Evolutionary conservation across 1,139 yeast genomes (phyloP).

Genomic region (Candida gigantensis): DNA sequence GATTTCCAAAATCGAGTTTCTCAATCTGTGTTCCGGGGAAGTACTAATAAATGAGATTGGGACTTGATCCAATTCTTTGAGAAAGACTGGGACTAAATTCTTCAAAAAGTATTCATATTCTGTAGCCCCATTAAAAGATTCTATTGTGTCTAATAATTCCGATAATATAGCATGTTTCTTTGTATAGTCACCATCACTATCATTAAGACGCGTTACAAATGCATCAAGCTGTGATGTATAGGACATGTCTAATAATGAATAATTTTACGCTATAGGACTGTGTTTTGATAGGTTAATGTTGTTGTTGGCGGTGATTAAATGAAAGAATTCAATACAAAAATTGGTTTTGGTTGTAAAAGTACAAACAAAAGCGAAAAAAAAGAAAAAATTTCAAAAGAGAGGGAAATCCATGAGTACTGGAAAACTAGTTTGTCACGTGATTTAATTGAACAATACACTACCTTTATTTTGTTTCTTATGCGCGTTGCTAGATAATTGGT

Average conservation of each 20-base stretch:
- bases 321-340: no score
- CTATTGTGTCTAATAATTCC: slow-evolving; percentile 84
- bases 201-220: slow-evolving; percentile 60
- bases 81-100: slow-evolving; percentile 61
- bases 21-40: slow-evolving; percentile 70
- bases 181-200: slow-evolving; percentile 52
- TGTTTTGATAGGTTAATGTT: no score
- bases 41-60: slow-evolving; percentile 70
- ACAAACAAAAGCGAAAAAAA: slow-evolving; percentile 6
- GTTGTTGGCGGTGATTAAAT: no score
- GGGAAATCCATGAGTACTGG: slow-evolving; percentile 13
- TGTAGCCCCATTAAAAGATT: slow-evolving; percentile 73
- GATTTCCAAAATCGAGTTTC: slow-evolving; percentile 76
- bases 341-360: not conserved
- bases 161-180: slow-evolving; percentile 67
- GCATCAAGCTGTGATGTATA: slow-evolving; percentile 56
- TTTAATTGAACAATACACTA: no score
- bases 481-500: no score
- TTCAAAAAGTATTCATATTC: slow-evolving; percentile 75
- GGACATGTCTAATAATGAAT: no score
- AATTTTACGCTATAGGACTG: no score
- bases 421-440: slow-evolving; percentile 9
- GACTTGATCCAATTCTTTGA: slow-evolving; percentile 59
- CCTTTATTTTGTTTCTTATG: no score
- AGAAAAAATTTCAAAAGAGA: slow-evolving; percentile 1